Base-by-base conservation (phyloP, 208 protist species). In the Histomonas meleagridis region DNA sequence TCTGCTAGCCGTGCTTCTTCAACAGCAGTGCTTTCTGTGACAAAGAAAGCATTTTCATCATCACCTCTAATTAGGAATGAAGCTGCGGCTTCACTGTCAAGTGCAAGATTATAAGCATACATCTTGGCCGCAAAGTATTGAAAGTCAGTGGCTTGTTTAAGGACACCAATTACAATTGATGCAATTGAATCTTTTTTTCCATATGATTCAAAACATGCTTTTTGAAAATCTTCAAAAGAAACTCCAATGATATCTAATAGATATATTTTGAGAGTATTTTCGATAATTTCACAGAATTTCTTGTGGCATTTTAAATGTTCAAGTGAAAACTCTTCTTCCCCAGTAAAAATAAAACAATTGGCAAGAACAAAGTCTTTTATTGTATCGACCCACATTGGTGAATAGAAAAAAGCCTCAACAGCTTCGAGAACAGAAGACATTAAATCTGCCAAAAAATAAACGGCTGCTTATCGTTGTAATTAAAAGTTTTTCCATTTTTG, bases 341-440 rank as follows among this genome's bases (percentile, higher is more conserved):
- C 76, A 38, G 76, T 86, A 38, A 86, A 86, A 55, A 86, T 86
- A 28, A 35, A 43, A 16, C 76, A 86, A 28, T 86, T 86, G 7
- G 43, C 76, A 35, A 86, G 76, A 32, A 86, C 76, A 49, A 86
- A 86, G 32, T 86, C 76, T 28, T 86, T 86, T 40, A 86, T 86
- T 18, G 76, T 86, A 28, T 86, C 76, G 7, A 18, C n/a, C 76
- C 76, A 86, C 76, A 86, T 86, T 86, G 76, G 76, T 38, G 76
- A 86, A 38, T 40, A 26, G 28, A 86, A 86, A 28, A 86, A 86
- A 21, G 51, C 76, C n/a, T 65, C 21, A n/a, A 26, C n/a, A 65
- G n/a, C n/a, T n/a, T 65, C 60, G 60, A 65, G 60, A n/a, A 65
- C n/a, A n/a, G n/a, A n/a, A n/a, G n/a, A n/a, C n/a, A n/a, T n/a